Conservation (phyloP, 1,284 basidiomycete genomes). For the Cutaneotrichosporon sp. region DNA sequence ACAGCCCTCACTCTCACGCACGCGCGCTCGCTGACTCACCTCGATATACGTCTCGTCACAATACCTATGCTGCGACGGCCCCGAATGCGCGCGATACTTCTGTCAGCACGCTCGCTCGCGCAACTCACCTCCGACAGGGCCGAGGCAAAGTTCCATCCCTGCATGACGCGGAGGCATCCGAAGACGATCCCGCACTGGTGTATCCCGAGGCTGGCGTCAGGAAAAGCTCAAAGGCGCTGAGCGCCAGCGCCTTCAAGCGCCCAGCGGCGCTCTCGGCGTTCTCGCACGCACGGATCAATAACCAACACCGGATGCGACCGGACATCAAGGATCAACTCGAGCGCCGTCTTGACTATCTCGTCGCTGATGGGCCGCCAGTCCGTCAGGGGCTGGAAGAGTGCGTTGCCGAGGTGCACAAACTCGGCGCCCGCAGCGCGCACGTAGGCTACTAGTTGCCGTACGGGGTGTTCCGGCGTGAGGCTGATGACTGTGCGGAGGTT, state of each 20-base stretch:
- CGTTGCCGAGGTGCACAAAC: constrained; percentile 43
- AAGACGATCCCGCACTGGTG: constrained; percentile 46
- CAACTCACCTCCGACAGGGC: constrained; percentile 38
- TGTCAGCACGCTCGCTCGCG: not conserved
- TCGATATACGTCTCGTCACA: constrained; percentile 48
- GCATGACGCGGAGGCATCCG: constrained; percentile 40
- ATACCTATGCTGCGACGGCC: constrained; percentile 42
- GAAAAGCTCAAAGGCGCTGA: not conserved
- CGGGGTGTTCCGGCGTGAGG: constrained; percentile 44
- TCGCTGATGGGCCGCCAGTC: constrained; percentile 45
- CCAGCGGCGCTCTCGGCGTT: no score
- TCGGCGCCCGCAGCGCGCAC: constrained; percentile 24
- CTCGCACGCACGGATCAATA: constrained; percentile 40
- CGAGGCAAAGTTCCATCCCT: constrained; percentile 47
- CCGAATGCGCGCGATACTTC: constrained; percentile 44
- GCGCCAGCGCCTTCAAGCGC: not conserved
- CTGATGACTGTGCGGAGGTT: constrained; percentile 40
- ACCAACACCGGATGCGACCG: constrained; percentile 38
- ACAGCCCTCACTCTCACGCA: no score
- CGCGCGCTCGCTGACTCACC: no score
- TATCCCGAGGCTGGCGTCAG: constrained; percentile 35
- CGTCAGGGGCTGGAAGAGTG: constrained; percentile 34
- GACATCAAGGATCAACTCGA: constrained; percentile 41
- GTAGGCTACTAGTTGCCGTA: constrained; percentile 31
- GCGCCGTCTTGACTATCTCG: constrained; percentile 41